phyloP scores from a whole-genome alignment of 768 basidiomycete genomes.

The Filobasidium wieringae region DNA sequence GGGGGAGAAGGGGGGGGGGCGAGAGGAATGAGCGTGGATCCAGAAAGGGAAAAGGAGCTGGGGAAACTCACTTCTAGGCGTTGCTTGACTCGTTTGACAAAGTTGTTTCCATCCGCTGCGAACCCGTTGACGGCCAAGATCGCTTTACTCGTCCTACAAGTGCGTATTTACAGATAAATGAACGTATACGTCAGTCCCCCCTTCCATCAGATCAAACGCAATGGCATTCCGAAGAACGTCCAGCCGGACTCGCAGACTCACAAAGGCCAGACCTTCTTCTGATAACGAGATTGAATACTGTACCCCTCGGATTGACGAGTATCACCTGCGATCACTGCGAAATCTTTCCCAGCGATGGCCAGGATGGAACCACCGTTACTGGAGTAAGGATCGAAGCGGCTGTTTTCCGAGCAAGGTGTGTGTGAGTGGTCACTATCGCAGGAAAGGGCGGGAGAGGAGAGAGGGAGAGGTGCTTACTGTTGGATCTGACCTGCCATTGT shows the following conservation, averaged over 20 bases:
- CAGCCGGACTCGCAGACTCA: constrained; percentile 42
- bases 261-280: constrained; percentile 88
- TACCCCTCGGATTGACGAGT: constrained; percentile 96
- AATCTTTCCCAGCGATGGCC: constrained; percentile 76
- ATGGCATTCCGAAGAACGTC: too few relatives aligned
- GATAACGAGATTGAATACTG: constrained; percentile 93
- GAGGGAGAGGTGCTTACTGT: neutral
- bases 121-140: constrained; percentile 94
- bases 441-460: neutral
- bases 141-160: constrained; percentile 69
- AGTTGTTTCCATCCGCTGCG: constrained; percentile 92
- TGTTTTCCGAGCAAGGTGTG: neutral
- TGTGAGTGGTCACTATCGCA: neutral
- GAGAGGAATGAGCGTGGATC: neutral
- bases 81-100: constrained; percentile 92
- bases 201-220: neutral
- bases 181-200: neutral
- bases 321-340: constrained; percentile 89
- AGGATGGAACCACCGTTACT: constrained; percentile 95
- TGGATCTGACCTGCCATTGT: neutral
- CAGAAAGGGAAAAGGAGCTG: neutral
- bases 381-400: constrained; percentile 37
- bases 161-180: neutral
- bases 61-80: constrained; percentile 65
- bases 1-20: neutral